A percentile compares a stretch with the other conserved stretches of the same genome.
phyloP scores from a whole-genome alignment of 768 basidiomycete genomes.

The Daedalea quercina region DNA sequence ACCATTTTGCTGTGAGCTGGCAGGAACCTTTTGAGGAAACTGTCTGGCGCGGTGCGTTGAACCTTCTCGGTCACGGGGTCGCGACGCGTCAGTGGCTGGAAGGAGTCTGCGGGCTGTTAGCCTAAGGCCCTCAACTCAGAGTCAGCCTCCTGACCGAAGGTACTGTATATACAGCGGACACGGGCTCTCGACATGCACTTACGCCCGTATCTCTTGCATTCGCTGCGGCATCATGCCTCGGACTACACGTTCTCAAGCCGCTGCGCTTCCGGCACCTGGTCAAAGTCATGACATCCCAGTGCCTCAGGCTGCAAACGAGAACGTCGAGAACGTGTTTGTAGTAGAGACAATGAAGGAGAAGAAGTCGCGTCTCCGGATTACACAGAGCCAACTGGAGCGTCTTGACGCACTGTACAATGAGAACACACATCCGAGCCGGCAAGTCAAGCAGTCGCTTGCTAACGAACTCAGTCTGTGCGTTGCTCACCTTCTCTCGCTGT shows the following conservation, averaged over 20 bases:
- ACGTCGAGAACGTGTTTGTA: neutral
- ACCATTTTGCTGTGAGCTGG: neutral
- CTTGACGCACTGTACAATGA: slow-evolving; percentile 20
- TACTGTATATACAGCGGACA: neutral
- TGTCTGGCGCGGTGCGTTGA: neutral
- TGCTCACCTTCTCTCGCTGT: neutral
- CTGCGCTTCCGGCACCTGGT: neutral
- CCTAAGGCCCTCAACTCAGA: neutral
- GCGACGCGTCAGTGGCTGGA: neutral
- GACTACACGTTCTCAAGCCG: neutral
- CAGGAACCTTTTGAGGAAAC: neutral
- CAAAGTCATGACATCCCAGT: neutral
- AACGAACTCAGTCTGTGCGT: slow-evolving; percentile 19
- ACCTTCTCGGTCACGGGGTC: slow-evolving; percentile 1
- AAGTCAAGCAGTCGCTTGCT: slow-evolving; percentile 20
- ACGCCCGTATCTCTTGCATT: too few species aligned
- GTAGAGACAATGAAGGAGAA: slow-evolving; percentile 6
- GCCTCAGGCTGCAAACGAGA: neutral
- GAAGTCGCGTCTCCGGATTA: slow-evolving; percentile 33
- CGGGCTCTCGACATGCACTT: neutral
- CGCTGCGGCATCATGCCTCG: neutral
- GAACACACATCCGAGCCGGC: slow-evolving; percentile 18
- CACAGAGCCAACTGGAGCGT: slow-evolving; percentile 20
- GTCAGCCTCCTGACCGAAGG: too few species aligned
- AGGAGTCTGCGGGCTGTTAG: neutral